Conservation (phyloP, 2,329 filamentous ascomycete species). For the Tolypocladium ophioglossoides region DNA sequence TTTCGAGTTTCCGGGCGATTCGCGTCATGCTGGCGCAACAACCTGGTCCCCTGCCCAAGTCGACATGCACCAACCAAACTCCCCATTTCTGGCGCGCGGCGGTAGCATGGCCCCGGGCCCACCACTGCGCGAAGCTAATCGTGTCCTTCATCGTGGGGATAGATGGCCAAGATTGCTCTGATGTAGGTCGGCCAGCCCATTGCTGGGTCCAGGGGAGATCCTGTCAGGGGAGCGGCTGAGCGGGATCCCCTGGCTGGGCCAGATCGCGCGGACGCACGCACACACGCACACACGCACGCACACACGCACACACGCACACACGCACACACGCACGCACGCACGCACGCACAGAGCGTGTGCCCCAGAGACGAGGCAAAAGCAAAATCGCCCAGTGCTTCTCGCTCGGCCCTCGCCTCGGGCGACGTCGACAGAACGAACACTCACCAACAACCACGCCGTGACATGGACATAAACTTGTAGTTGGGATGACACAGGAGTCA, state of each 20-base stretch:
- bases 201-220: background rate
- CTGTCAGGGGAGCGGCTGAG: background rate
- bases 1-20: background rate
- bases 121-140: constrained; percentile 1
- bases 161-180: background rate
- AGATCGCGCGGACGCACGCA: background rate
- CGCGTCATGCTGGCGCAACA: background rate
- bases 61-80: background rate
- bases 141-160: constrained; percentile 2
- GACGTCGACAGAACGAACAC: background rate
- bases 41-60: background rate
- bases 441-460: background rate
- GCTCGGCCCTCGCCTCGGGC: background rate
- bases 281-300: background rate
- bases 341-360: background rate
- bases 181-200: background rate
- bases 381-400: background rate
- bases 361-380: background rate
- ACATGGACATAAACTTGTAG: background rate
- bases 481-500: background rate
- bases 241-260: background rate
- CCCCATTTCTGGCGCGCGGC: background rate
- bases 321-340: background rate
- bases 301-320: background rate
- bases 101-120: background rate